Conservation (phyloP, 352 stramenopile genomes). For the Globisporangium polare region DNA sequence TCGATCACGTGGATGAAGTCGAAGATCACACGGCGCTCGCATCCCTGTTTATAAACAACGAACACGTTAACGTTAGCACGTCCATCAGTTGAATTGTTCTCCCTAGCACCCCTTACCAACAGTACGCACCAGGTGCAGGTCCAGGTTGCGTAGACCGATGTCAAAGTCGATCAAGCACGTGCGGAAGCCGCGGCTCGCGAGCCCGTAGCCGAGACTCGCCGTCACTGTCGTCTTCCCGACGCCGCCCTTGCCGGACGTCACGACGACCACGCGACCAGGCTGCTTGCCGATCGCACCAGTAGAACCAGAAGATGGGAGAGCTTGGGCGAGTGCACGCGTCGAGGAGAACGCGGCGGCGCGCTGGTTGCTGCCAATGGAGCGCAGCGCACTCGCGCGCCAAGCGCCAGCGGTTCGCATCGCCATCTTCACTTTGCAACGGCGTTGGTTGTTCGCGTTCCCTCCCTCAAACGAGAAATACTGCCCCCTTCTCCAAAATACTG, state of each 20-base stretch:
- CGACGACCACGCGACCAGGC: slow-evolving; percentile 76
- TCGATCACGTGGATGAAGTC: slow-evolving; percentile 94
- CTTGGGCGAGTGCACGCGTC: slow-evolving; percentile 5
- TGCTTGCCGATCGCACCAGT: neutral
- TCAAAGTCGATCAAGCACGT: slow-evolving; percentile 95
- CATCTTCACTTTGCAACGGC: neutral
- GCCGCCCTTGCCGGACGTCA: slow-evolving; percentile 91
- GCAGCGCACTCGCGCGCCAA: slow-evolving; percentile 3
- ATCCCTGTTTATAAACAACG: slow-evolving; percentile 30
- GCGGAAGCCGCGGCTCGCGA: slow-evolving; percentile 76
- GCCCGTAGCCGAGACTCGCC: slow-evolving; percentile 81
- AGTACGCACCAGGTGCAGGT: slow-evolving; percentile 76
- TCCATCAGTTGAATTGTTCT: too few relatives aligned
- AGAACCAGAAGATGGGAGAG: neutral
- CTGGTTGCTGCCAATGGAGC: too few relatives aligned
- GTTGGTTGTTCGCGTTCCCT: neutral
- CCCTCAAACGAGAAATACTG: slow-evolving; percentile 10
- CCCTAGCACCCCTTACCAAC: neutral
- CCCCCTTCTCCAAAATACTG: slow-evolving; percentile 3
- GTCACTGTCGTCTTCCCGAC: slow-evolving; percentile 93
- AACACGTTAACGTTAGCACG: neutral
- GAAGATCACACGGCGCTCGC: slow-evolving; percentile 92
- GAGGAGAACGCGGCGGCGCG: slow-evolving; percentile 4
- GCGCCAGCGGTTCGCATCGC: slow-evolving; percentile 6
- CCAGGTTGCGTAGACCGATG: slow-evolving; percentile 91